A percentile compares a stretch with the other conserved stretches of the same genome.
Conservation (phyloP, 2,329 filamentous ascomycete genomes). For the Tolypocladium ophioglossoides region DNA sequence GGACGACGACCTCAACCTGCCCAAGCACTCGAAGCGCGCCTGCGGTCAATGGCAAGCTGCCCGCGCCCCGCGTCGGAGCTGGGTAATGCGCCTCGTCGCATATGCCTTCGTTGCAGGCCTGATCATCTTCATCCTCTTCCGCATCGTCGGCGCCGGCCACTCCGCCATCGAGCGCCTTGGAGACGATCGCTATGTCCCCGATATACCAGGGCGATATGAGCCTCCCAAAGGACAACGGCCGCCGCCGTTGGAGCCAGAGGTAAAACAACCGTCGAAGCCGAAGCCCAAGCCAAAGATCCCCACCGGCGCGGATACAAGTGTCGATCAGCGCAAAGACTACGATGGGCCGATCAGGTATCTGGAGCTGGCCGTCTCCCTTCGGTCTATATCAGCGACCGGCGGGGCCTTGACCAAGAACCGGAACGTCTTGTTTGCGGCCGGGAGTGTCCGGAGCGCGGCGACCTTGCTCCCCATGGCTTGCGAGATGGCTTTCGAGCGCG, state of each 20-base stretch:
- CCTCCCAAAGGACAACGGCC: background rate
- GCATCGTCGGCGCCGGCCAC: slow-evolving; percentile 14
- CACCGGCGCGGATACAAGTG: slow-evolving; percentile 2
- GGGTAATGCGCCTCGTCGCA: slow-evolving; percentile 40
- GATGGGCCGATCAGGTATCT: slow-evolving; percentile 62
- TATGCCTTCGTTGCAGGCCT: slow-evolving; percentile 34
- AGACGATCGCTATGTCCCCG: background rate
- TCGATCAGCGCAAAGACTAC: slow-evolving; percentile 33
- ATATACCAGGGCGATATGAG: background rate
- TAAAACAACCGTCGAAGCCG: background rate
- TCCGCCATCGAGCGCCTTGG: background rate
- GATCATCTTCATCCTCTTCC: slow-evolving; percentile 38
- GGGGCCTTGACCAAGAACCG: slow-evolving; percentile 44
- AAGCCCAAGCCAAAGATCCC: slow-evolving; percentile 7
- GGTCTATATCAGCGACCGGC: slow-evolving; percentile 42
- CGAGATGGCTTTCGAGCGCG: slow-evolving; percentile 61
- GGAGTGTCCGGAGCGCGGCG: slow-evolving; percentile 62
- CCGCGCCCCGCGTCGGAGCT: slow-evolving; percentile 38
- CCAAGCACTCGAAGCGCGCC: slow-evolving; percentile 9
- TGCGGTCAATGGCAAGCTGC: slow-evolving; percentile 28
- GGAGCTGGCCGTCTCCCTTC: slow-evolving; percentile 52
- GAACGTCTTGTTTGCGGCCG: slow-evolving; percentile 71
- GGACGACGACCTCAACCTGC: slow-evolving; percentile 39
- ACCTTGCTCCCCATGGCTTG: slow-evolving; percentile 74
- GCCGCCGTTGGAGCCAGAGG: background rate